phyloP scores from a whole-genome alignment of 1,284 basidiomycete genomes.

The Puccinia polysora region DNA sequence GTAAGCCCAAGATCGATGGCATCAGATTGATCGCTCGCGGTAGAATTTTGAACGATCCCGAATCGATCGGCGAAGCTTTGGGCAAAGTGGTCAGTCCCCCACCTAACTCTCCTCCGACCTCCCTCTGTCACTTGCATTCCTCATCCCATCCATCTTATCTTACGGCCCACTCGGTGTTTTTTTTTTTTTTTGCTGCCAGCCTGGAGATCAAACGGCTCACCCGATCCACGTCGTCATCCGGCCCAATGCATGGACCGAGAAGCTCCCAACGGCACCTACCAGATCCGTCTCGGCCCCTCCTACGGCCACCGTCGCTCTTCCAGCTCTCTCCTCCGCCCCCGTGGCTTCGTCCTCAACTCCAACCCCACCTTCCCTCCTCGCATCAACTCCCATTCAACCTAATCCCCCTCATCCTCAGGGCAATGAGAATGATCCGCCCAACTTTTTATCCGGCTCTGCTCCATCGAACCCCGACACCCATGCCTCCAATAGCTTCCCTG shows the following conservation, averaged over 20 bases:
- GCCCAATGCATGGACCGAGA: slow-evolving; percentile 42
- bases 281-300: slow-evolving; percentile 40
- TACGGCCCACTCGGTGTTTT: background rate
- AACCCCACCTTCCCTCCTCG: background rate
- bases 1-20: slow-evolving; percentile 41
- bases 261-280: slow-evolving; percentile 1
- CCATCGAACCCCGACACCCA: background rate
- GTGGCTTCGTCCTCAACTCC: background rate
- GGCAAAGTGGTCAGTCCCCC: slow-evolving; percentile 1
- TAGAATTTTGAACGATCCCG: slow-evolving; percentile 32
- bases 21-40: slow-evolving; percentile 40
- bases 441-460: background rate
- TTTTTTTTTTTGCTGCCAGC: background rate
- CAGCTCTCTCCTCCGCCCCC: background rate
- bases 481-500: background rate
- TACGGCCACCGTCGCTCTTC: background rate
- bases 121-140: background rate
- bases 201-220: slow-evolving; percentile 28
- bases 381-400: slow-evolving; percentile 3
- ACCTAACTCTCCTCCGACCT: background rate
- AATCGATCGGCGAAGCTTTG: slow-evolving; percentile 23
- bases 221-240: slow-evolving; percentile 42
- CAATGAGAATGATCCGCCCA: background rate
- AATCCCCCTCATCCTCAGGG: background rate
- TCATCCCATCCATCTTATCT: background rate